Conservation (phyloP, 2,329 filamentous ascomycete genomes). For the Pestalotiopsis sp. region DNA sequence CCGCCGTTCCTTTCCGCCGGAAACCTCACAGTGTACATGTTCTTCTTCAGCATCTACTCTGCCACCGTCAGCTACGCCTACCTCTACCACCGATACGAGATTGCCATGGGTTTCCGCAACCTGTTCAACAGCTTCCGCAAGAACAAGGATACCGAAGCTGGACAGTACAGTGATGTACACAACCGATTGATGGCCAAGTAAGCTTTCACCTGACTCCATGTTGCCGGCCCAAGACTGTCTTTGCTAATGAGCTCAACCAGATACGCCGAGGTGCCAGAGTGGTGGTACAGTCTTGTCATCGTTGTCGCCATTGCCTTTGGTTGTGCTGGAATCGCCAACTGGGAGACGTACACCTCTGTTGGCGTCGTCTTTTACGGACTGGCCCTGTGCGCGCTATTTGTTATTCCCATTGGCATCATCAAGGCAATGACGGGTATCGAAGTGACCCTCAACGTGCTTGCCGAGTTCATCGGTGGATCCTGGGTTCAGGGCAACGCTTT, state of each 20-base stretch:
- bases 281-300: conserved; percentile 48
- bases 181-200: conserved; percentile 45
- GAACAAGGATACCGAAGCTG: conserved; percentile 35
- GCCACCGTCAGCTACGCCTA: conserved; percentile 50
- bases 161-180: conserved; percentile 33
- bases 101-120: conserved; percentile 48
- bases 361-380: conserved; percentile 53
- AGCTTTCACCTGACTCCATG: not conserved
- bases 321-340: conserved; percentile 46
- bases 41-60: conserved; percentile 56
- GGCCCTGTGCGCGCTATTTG: conserved; percentile 48
- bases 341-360: conserved; percentile 51
- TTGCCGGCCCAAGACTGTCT: not conserved
- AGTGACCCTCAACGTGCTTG: conserved; percentile 52
- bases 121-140: conserved; percentile 45
- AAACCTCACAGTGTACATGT: conserved; percentile 52
- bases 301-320: conserved; percentile 46
- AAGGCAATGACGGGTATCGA: conserved; percentile 54
- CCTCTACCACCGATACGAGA: conserved; percentile 54
- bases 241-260: not conserved
- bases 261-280: conserved; percentile 51
- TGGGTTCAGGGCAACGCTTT: conserved; percentile 50
- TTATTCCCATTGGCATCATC: conserved; percentile 53
- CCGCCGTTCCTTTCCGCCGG: conserved; percentile 51
- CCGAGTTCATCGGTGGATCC: conserved; percentile 54